Percentiles rank a stretch among this genome's conserved stretches.
phyloP scores from a whole-genome alignment of 2,329 filamentous ascomycete species.

The Diaporthe humulicola region DNA sequence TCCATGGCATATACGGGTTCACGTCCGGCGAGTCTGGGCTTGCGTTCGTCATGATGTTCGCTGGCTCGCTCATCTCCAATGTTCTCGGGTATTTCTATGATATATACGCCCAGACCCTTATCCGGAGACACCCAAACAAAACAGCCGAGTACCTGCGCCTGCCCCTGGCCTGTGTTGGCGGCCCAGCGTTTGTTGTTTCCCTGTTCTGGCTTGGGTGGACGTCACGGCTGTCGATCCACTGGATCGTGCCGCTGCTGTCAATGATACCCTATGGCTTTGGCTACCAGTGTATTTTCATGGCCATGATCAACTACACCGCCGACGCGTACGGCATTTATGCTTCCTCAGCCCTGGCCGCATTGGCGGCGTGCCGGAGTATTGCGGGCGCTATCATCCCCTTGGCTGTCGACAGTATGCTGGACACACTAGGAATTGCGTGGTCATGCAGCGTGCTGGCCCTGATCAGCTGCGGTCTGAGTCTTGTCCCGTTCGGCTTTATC shows the following conservation, averaged over 20 bases:
- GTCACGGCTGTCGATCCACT: conserved; percentile 43
- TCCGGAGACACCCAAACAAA: conserved; percentile 42
- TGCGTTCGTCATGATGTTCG: conserved; percentile 44
- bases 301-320: conserved; percentile 46
- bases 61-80: conserved; percentile 44
- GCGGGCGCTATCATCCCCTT: conserved; percentile 45
- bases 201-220: conserved; percentile 49
- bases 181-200: conserved; percentile 45
- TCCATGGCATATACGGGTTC: conserved; percentile 48
- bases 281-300: conserved; percentile 47
- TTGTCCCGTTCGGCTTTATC: conserved; percentile 65
- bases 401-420: conserved; percentile 45
- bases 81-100: conserved; percentile 44
- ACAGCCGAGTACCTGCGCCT: conserved; percentile 47
- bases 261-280: conserved; percentile 47
- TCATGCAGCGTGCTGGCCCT: conserved; percentile 64
- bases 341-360: conserved; percentile 46
- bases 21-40: conserved; percentile 46
- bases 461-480: conserved; percentile 58
- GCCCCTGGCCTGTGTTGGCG: conserved; percentile 46
- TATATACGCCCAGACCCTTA: conserved; percentile 39
- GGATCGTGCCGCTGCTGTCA: conserved; percentile 46
- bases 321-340: conserved; percentile 47
- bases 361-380: conserved; percentile 45
- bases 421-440: conserved; percentile 46